These are phyloP conservation scores for Kwoniella shivajii DNA, from an alignment of 1,284 basidiomycete genomes.

Conservation along the genomic window DNA sequence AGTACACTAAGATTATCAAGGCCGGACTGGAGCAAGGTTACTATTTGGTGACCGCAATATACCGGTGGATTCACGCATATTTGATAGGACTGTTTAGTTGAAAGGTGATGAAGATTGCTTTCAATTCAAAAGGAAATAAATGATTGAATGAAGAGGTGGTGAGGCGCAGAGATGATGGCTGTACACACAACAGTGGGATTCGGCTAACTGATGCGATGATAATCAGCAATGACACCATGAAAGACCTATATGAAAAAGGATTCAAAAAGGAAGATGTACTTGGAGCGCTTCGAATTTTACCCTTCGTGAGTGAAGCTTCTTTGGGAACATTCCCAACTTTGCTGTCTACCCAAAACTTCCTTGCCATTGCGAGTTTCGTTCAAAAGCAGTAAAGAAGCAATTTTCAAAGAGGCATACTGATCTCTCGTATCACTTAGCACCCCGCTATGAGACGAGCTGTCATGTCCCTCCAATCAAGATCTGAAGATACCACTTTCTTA, in stretches of 20 bases:
- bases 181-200: too few relatives aligned
- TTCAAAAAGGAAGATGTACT: constrained; percentile 75
- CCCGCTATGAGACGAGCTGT: constrained; percentile 95
- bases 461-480: constrained; percentile 67
- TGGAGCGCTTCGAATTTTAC: constrained; percentile 74
- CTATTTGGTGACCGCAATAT: too few relatives aligned
- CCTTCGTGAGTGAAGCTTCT: constrained; percentile 67
- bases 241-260: constrained; percentile 68
- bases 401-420: too few relatives aligned
- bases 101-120: too few relatives aligned
- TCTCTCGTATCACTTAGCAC: constrained; percentile 65
- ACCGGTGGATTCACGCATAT: too few relatives aligned
- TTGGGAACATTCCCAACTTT: not conserved
- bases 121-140: not conserved
- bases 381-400: not conserved
- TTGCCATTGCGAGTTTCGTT: not conserved
- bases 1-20: too few relatives aligned
- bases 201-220: not conserved
- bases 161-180: not conserved
- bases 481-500: constrained; percentile 75
- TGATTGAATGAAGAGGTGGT: not conserved
- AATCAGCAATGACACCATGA: constrained; percentile 70
- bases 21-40: too few relatives aligned
- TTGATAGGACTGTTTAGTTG: too few relatives aligned
- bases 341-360: not conserved